These are phyloP conservation scores for Nannochloris sp. DNA, from an alignment of 139 green algal genomes.

Conservation along the genomic window DNA sequence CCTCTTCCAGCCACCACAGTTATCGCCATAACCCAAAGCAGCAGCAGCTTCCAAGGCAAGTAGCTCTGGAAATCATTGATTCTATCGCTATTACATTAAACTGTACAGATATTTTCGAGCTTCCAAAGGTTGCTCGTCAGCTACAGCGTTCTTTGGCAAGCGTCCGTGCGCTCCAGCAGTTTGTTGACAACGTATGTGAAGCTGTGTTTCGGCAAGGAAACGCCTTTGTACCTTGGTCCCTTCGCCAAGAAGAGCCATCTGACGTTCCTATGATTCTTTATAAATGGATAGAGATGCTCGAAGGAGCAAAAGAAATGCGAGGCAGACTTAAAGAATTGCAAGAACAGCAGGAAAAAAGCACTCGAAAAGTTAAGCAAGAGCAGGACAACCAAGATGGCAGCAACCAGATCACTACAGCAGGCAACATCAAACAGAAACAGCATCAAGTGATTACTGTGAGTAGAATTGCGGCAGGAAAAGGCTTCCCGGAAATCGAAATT, in stretches of 20 bases:
- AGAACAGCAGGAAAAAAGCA: too few species aligned
- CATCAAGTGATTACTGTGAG: too few species aligned
- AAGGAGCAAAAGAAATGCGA: conserved; percentile 3
- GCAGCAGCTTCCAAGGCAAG: conserved; percentile 31
- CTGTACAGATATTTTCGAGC: conserved; percentile 38
- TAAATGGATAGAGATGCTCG: conserved; percentile 12
- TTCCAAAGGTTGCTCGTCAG: conserved; percentile 39
- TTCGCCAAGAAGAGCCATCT: conserved; percentile 12
- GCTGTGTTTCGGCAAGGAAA: conserved; percentile 14
- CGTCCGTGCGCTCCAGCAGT: conserved; percentile 14
- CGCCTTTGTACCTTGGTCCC: conserved; percentile 6
- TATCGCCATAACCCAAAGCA: not conserved
- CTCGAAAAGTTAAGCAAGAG: too few species aligned
- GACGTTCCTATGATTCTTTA: conserved; percentile 10
- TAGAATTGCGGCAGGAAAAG: too few species aligned
- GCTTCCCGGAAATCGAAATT: too few species aligned
- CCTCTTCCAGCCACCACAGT: not conserved
- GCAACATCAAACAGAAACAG: too few species aligned
- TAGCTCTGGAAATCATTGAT: conserved; percentile 47
- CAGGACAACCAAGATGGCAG: too few species aligned
- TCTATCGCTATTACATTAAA: conserved; percentile 46
- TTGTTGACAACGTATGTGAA: conserved; percentile 11
- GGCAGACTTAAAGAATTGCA: conserved; percentile 1
- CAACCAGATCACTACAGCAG: too few species aligned
- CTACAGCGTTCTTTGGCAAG: conserved; percentile 7